Conservation (phyloP, 2,329 filamentous ascomycete genomes). For the Cladosporium halotolerans region DNA sequence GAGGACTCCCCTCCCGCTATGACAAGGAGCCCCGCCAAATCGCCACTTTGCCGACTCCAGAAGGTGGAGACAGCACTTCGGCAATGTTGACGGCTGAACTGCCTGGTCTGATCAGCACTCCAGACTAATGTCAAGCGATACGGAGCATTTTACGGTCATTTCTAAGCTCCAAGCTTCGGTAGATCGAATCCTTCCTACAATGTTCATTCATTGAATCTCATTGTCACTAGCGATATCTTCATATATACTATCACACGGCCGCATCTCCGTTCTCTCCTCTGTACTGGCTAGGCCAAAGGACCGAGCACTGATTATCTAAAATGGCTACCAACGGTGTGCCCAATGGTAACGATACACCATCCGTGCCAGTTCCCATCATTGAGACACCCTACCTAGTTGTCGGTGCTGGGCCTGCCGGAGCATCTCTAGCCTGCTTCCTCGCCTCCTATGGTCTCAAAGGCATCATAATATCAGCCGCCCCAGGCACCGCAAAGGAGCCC, state of each 20-base stretch:
- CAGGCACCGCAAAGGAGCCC: conserved; percentile 51
- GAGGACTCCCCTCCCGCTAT: no score
- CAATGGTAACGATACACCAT: not conserved
- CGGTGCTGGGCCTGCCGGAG: conserved; percentile 31
- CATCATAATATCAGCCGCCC: conserved; percentile 46
- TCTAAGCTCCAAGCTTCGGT: not conserved
- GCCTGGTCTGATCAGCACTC: not conserved
- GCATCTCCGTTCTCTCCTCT: no score
- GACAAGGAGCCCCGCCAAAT: no score
- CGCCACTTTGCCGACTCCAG: no score
- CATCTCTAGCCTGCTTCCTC: conserved; percentile 29
- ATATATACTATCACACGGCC: no score
- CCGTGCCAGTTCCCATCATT: conserved; percentile 1
- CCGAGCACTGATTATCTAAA: not conserved
- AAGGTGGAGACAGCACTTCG: not conserved
- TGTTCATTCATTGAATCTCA: not conserved
- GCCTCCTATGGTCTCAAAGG: conserved; percentile 39
- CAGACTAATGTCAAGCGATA: not conserved
- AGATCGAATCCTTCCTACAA: not conserved
- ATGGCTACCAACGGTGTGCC: not conserved
- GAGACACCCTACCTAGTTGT: conserved; percentile 29
- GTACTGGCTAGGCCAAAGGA: no score
- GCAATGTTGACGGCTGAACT: conserved; percentile 4
- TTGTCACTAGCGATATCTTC: not conserved
- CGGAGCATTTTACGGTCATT: conserved; percentile 4